These are phyloP conservation scores for Myxozyma neglecta DNA, from an alignment of 805 yeast genomes.

Conservation along the genomic window DNA sequence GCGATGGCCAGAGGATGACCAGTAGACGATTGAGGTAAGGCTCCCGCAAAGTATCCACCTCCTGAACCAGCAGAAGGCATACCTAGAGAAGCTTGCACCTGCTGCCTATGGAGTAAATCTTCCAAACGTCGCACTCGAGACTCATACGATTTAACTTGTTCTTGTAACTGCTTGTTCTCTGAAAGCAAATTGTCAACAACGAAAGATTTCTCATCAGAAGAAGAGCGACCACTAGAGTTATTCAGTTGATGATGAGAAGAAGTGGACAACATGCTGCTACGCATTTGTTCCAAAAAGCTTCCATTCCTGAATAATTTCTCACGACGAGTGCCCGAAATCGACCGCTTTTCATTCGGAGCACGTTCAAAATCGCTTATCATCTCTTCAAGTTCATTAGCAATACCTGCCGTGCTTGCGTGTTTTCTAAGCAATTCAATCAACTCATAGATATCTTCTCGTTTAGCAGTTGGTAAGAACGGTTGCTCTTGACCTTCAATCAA, in stretches of 20 bases:
- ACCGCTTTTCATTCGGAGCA: background rate
- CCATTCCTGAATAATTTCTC: conserved; percentile 18
- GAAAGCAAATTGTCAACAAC: background rate
- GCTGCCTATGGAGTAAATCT: conserved; percentile 71
- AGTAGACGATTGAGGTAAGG: background rate
- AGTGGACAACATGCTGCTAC: conserved; percentile 22
- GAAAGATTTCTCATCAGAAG: background rate
- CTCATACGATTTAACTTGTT: conserved; percentile 61
- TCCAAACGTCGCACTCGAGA: conserved; percentile 74
- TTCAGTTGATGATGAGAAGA: conserved; percentile 3
- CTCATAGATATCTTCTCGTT: conserved; percentile 27
- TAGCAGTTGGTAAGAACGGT: background rate
- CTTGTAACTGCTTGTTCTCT: conserved; percentile 35
- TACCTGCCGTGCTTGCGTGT: conserved; percentile 34
- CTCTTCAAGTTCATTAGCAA: conserved; percentile 37
- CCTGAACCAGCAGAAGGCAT: conserved; percentile 13
- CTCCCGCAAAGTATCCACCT: background rate
- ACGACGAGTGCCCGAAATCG: conserved; percentile 8
- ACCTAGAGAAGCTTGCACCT: conserved; percentile 3
- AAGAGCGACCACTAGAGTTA: conserved; percentile 4
- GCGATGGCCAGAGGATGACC: conserved; percentile 4
- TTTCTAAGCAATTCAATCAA: conserved; percentile 33
- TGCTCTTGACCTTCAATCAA: conserved; percentile 18
- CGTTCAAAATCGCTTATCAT: conserved; percentile 34
- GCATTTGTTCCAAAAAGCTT: conserved; percentile 17